Evolutionary conservation across 306 rosid species (phyloP).

Genomic region (Trifolium pratense): DNA sequence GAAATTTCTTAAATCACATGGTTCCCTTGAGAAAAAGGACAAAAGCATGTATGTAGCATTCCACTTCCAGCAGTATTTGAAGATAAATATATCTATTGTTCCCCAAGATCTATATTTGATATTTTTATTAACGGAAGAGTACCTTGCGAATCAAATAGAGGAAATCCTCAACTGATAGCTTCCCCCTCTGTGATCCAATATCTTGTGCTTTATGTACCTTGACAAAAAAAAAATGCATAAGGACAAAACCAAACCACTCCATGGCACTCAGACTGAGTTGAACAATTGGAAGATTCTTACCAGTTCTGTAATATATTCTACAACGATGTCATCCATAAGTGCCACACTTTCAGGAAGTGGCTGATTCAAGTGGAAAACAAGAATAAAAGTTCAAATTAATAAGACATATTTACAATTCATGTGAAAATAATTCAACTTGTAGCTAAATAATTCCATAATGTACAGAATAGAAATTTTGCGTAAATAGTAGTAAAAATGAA

Average conservation of each 20-base stretch:
- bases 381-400: slow-evolving; percentile 1
- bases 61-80: not conserved
- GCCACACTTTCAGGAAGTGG: slow-evolving; percentile 90
- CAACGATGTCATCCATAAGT: slow-evolving; percentile 91
- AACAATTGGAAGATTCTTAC: slow-evolving; percentile 44
- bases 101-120: not conserved
- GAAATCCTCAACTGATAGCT: slow-evolving; percentile 86
- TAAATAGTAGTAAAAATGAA: not conserved
- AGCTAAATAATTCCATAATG: slow-evolving; percentile 7
- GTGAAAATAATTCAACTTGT: not conserved
- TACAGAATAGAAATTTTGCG: not conserved
- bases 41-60: not conserved
- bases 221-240: slow-evolving; percentile 24
- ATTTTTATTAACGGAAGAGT: slow-evolving; percentile 10
- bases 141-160: slow-evolving; percentile 93
- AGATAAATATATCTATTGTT: slow-evolving; percentile 16
- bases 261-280: not conserved
- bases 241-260: slow-evolving; percentile 33
- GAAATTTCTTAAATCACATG: not conserved
- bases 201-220: slow-evolving; percentile 97
- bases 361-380: slow-evolving; percentile 46
- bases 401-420: slow-evolving; percentile 3
- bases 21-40: slow-evolving; percentile 9
- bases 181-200: slow-evolving; percentile 88
- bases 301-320: slow-evolving; percentile 87